phyloP scores from a whole-genome alignment of 208 protist genomes.

The Naegleria lovaniensis region DNA sequence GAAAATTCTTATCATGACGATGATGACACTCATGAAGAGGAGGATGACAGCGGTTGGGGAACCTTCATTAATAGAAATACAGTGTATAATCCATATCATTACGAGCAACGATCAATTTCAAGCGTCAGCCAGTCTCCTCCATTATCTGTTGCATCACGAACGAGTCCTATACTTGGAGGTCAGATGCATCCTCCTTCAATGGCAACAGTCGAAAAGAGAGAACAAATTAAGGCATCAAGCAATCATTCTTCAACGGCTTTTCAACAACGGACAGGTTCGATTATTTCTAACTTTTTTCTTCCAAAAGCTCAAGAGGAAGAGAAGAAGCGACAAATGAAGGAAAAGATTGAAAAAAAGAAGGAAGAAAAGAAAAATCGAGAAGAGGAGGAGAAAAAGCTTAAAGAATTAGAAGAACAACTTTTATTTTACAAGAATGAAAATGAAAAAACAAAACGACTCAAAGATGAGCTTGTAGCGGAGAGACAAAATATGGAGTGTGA shows the following conservation, averaged over 20 bases:
- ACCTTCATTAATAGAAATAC: background rate
- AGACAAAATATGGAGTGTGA: background rate
- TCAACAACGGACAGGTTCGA: background rate
- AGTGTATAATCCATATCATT: background rate
- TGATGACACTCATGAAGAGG: background rate
- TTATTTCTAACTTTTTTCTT: background rate
- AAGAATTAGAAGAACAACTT: constrained; percentile 14
- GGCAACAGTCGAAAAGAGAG: no score
- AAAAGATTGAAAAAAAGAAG: constrained; percentile 7
- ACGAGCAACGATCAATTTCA: background rate
- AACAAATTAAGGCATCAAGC: no score
- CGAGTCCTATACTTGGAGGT: no score
- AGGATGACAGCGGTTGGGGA: background rate
- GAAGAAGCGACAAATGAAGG: background rate
- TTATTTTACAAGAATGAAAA: constrained; percentile 3
- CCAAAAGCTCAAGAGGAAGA: constrained; percentile 4
- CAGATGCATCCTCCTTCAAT: background rate
- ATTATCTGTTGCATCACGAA: background rate
- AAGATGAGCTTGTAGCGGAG: constrained; percentile 5
- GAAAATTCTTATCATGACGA: no score
- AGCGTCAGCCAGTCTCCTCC: background rate
- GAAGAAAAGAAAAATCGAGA: background rate
- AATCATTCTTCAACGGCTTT: no score
- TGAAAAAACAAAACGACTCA: background rate
- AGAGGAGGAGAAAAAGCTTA: background rate